Conservation (phyloP, 2,329 filamentous ascomycete genomes). For the Aspergillus sp. region DNA sequence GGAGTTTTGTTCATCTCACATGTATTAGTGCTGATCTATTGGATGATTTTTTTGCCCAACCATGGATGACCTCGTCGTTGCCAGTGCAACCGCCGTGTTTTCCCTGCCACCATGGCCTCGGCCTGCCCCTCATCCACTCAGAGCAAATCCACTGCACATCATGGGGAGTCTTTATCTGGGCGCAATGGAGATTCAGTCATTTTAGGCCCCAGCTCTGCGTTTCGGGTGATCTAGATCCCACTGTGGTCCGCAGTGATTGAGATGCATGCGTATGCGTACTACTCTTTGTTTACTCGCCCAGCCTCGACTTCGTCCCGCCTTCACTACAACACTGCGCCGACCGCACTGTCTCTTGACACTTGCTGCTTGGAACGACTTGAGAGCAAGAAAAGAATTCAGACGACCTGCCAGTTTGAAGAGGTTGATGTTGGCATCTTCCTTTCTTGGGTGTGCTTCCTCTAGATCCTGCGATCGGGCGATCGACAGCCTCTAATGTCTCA, state of each 20-base stretch:
- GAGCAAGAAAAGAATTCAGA: neutral
- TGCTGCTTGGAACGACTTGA: neutral
- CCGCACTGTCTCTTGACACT: neutral
- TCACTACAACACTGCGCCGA: constrained; percentile 2
- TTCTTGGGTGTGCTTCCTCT: constrained; percentile 9
- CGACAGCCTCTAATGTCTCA: constrained; percentile 17
- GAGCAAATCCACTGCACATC: constrained; percentile 1
- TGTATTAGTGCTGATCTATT: neutral
- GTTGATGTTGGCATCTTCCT: constrained; percentile 12
- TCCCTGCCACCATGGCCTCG: constrained; percentile 6
- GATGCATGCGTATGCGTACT: constrained; percentile 4
- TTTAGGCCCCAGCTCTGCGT: constrained; percentile 6
- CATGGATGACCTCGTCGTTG: constrained; percentile 14
- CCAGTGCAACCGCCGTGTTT: constrained; percentile 24
- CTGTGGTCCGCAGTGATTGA: constrained; percentile 7
- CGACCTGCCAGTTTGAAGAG: neutral
- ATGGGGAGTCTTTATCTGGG: constrained; percentile 10
- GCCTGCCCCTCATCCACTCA: constrained; percentile 18
- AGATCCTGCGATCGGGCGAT: constrained; percentile 17
- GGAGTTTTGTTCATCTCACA: too few species aligned
- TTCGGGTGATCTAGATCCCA: constrained; percentile 12
- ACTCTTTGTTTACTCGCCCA: constrained; percentile 13
- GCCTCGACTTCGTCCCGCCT: neutral
- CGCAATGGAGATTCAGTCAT: constrained; percentile 12
- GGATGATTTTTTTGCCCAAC: neutral